These are phyloP conservation scores for Termitomyces sp. DNA, from an alignment of 768 basidiomycete genomes.

Conservation along the genomic window DNA sequence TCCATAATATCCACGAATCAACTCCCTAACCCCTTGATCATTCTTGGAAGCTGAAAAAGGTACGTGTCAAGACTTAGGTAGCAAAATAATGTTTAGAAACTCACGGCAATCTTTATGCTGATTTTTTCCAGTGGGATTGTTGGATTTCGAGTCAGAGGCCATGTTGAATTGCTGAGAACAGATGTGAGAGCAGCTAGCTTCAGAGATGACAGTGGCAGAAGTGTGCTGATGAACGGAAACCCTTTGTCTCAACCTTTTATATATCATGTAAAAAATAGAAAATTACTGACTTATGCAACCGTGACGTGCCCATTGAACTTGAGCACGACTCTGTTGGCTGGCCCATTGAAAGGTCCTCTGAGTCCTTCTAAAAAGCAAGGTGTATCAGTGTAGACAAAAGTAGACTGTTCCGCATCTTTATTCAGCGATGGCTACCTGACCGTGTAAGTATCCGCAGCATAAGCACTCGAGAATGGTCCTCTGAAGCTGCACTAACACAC, in stretches of 20 bases:
- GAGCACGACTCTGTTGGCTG: not conserved
- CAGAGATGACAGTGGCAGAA: not conserved
- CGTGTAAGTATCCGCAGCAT: too few species aligned
- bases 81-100: not conserved
- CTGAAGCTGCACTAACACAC: too few species aligned
- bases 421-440: too few species aligned
- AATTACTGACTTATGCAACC: not conserved
- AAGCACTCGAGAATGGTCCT: too few species aligned
- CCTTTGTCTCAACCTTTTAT: not conserved
- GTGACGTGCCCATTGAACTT: too few species aligned
- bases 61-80: not conserved
- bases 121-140: slow-evolving; percentile 19
- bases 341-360: not conserved
- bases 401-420: too few species aligned
- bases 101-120: slow-evolving; percentile 26
- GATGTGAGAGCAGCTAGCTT: too few species aligned
- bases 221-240: not conserved
- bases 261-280: not conserved
- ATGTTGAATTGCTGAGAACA: too few species aligned
- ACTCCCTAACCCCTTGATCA: slow-evolving; percentile 16
- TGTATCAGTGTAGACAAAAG: not conserved
- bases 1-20: slow-evolving; percentile 22
- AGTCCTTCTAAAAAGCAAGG: too few species aligned
- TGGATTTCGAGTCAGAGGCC: not conserved
- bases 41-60: slow-evolving; percentile 18